Base-by-base conservation (phyloP, 345 rosid species). In the Litchi chinensis region DNA sequence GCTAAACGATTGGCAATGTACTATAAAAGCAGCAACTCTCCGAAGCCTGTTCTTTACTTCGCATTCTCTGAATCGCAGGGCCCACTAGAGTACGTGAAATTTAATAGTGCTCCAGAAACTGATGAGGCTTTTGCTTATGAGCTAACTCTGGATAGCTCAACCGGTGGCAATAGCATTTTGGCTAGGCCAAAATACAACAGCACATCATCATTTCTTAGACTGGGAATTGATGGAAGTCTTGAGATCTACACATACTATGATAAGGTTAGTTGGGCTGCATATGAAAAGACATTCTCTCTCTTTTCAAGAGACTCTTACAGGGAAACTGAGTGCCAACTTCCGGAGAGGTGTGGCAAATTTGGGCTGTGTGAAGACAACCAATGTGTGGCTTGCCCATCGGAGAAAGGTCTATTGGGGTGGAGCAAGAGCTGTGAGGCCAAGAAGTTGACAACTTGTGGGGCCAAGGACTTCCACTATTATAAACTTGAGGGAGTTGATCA, bases 401-500 rank as follows among this genome's bases (percentile, higher is more conserved):
- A 83, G 0, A 76, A 5, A 0, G 89, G 91, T 56, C 76, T 92
- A 2, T 0, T 74, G 75, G 89, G 91, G 0, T 90, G 91, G 91
- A 83, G 78, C 80, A 78, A 32, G 52, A 40, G 71, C 16, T 90
- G 94, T 78, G 56, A 62, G n/a, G 65, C 86, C 0, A 16, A 79
- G 37, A 85, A 81, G 59, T 11, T 75, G 70, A 37, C 73, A 43
- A 80, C 78, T 70, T 87, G 93, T 70, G 66, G 41, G 60, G 73
- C 82, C 0, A 83, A 76, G 6, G 71, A 79, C 70, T 82, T 83
- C 32, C 24, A 75, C 18, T 90, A 86, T 41, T 86, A 87, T 48
- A 89, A 87, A 71, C 62, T 92, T 2, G 82, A 85, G 41, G 89
- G 89, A 12, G 91, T 90, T 24, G 87, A 88, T 21, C 91, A 92